Conservation (phyloP, 345 rosid genomes). For the Viola odorata region DNA sequence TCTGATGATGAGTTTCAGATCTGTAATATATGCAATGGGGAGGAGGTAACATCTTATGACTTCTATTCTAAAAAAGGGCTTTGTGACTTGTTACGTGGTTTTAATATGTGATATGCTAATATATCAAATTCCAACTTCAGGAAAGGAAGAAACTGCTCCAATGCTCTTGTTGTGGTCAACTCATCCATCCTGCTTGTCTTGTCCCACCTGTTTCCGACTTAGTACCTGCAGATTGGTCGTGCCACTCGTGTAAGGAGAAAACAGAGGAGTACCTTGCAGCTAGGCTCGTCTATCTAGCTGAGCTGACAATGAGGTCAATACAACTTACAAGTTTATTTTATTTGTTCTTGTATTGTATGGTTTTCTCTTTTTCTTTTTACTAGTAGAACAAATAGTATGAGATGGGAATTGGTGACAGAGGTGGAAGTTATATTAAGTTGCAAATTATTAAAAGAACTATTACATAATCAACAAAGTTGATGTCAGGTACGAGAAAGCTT, state of each 20-base stretch:
- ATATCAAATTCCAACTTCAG: constrained; percentile 35
- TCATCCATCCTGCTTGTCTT: constrained; percentile 78
- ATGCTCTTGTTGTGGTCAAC: constrained; percentile 91
- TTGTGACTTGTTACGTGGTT: not conserved
- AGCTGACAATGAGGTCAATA: constrained; percentile 65
- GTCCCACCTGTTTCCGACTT: constrained; percentile 73
- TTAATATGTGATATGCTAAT: constrained; percentile 8
- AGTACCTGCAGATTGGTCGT: constrained; percentile 75
- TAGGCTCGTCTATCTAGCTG: constrained; percentile 55
- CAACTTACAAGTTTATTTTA: constrained; percentile 11
- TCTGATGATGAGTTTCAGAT: constrained; percentile 99
- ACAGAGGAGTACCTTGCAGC: constrained; percentile 88
- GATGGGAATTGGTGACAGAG: not conserved
- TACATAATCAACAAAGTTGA: constrained; percentile 14
- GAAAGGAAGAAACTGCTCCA: constrained; percentile 89
- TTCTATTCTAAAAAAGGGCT: not conserved
- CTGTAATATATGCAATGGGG: constrained; percentile 82
- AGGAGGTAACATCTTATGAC: constrained; percentile 56
- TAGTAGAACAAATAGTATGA: no score
- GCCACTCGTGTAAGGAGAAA: constrained; percentile 93
- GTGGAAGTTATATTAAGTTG: constrained; percentile 9
- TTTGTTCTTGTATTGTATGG: not conserved
- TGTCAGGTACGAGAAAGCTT: constrained; percentile 79
- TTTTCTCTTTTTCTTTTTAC: not conserved
- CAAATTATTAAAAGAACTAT: constrained; percentile 5